Base-by-base conservation (phyloP, 1,139 yeast genomes). In the Pneumocystis jirovecii region DNA sequence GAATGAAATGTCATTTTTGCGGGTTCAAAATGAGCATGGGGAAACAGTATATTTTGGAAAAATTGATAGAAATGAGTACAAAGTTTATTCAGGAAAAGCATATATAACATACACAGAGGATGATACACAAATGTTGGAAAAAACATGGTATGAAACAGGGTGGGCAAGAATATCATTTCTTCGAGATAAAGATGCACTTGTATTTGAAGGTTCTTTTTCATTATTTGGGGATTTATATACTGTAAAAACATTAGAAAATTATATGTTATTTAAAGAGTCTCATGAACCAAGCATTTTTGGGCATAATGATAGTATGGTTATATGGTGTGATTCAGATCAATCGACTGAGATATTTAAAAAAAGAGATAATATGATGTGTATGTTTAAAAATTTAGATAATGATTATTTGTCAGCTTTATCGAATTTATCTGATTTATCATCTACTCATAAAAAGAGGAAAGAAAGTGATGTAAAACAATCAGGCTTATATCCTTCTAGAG, bases 401-500 rank as follows among this genome's bases (percentile, higher is more conserved):
- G 39, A 17, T 21, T 35, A 25, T 61, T 2, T 31, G n/a, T 44
- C 39, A 10, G 17, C 15, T 39, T n/a, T 21, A 25, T 50, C 12
- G 34, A 10, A 39, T 59, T 21, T 6, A 8, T 7, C 40, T 8
- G 15, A 21, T 19, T 59, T 59, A 1, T n/a, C 42, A 19, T 59
- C 3, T 21, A 6, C 5, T 3, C 35, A 34, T 60, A 57, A 31
- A 8, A 37, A 37, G 15, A 37, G 56, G 17, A 31, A 45, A 34
- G 61, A 64, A 8, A 67, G 66, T 17, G 64, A 37, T 31, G 64
- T 62, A 19, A 64, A 60, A n/a, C 63, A 65, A 7, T 59, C 62
- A n/a, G 75, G 76, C 6, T 72, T 73, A 64, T 71, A 19, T 40
- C 31, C 74, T 6, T 68, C 73, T 15, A 76, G 75, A 21, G 68